phyloP scores from a whole-genome alignment of 805 yeast genomes.

The Nakazawaea holstii region DNA sequence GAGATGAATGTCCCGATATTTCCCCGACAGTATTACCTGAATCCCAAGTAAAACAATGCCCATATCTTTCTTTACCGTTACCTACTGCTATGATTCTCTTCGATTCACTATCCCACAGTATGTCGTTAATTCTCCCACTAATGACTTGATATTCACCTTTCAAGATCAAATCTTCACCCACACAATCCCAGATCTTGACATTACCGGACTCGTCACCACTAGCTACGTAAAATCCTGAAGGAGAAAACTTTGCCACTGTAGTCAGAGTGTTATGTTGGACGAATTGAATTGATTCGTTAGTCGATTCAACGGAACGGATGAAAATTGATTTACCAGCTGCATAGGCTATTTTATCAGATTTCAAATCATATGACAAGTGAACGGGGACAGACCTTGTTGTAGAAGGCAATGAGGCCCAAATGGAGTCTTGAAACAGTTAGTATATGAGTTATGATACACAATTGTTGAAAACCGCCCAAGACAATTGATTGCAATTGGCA shows the following conservation, averaged over 20 bases:
- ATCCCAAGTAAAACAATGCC: slow-evolving; percentile 90
- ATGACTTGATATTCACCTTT: slow-evolving; percentile 76
- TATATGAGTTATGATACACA: not conserved
- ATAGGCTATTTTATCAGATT: slow-evolving; percentile 69
- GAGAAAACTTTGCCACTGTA: slow-evolving; percentile 82
- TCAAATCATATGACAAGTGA: slow-evolving; percentile 69
- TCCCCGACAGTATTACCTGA: slow-evolving; percentile 97
- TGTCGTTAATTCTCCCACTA: slow-evolving; percentile 73
- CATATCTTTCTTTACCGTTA: slow-evolving; percentile 85
- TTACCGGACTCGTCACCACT: slow-evolving; percentile 90
- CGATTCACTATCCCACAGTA: slow-evolving; percentile 91
- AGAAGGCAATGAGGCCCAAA: slow-evolving; percentile 73
- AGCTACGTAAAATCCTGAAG: slow-evolving; percentile 85
- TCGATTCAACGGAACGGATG: slow-evolving; percentile 59
- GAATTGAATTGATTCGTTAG: slow-evolving; percentile 51
- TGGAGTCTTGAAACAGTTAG: slow-evolving; percentile 19
- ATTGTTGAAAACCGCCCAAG: too few species aligned
- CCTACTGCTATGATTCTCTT: slow-evolving; percentile 90
- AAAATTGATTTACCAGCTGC: slow-evolving; percentile 77
- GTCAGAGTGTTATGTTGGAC: slow-evolving; percentile 65
- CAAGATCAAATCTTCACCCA: slow-evolving; percentile 46
- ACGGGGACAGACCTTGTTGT: slow-evolving; percentile 69
- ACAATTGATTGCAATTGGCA: too few species aligned
- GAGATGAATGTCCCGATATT: slow-evolving; percentile 84
- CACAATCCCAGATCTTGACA: slow-evolving; percentile 82